Base-by-base conservation (phyloP, 345 rosid genomes). In the Salix brachista region DNA sequence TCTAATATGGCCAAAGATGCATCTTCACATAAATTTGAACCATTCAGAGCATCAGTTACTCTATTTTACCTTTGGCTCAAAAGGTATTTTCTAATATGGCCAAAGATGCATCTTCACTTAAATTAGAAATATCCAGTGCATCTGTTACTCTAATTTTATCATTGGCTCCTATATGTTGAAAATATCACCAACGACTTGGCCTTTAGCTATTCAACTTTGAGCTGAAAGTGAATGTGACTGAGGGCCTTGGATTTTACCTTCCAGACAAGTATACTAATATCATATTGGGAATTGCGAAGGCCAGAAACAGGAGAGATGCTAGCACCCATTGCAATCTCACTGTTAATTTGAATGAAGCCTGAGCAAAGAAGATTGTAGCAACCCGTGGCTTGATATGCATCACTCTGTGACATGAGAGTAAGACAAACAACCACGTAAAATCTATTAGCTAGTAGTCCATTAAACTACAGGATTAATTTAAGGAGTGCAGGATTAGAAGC, bases 301-400 rank as follows among this genome's bases (percentile, higher is more conserved):
- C 83, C 77, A 16, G 99, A 96, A 50, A 96, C 82, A 17, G 99
- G 98, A 67, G 98, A 96, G 76, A 96, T 96, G 83, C 98, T 94
- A n/a, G 99, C 99, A 32, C 99, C 99, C 78, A 96, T 94, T 72
- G 99, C 99, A 79, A 96, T 84, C 83, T 88, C 90, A 71, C 94
- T 89, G 62, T 94, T 91, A n/a, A 96, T 96, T 84, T 94, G 99
- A 78, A 96, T 87, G 80, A 96, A 96, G 72, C 99, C 99, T 3
- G 97, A 75, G 68, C 99, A 96, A 17, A 94, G 85, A 41, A 96
- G 97, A 78, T 96, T 96, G 87, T 96, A 96, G 78, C 99, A 96
- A 8, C 99, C 98, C 37, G 99, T 94, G 58, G 94, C 98, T 86
- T 94, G 96, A 79, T 96, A 96, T 66, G 99, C 93, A 85, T 96